phyloP scores from a whole-genome alignment of 257 asterid genomes.

The Catharanthus roseus region DNA sequence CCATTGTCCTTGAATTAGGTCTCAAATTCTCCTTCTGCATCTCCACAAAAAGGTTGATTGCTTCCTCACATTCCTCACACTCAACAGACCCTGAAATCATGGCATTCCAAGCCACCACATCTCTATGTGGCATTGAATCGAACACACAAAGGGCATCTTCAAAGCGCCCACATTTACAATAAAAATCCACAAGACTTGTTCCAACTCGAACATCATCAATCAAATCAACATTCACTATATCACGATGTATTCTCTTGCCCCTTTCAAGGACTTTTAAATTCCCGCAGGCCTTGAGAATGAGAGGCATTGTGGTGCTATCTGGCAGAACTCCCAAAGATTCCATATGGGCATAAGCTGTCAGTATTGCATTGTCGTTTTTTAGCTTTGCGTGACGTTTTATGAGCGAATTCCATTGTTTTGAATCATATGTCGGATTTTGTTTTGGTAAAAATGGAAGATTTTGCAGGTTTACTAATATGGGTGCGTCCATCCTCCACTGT shows the following conservation, averaged over 20 bases:
- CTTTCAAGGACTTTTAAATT: constrained; percentile 18
- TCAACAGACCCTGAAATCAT: constrained; percentile 27
- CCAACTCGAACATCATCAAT: constrained; percentile 20
- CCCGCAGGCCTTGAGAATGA: constrained; percentile 33
- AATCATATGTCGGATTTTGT: constrained; percentile 10
- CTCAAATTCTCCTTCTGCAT: constrained; percentile 27
- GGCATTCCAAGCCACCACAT: constrained; percentile 30
- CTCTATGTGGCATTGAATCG: constrained; percentile 21
- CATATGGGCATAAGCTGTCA: constrained; percentile 24
- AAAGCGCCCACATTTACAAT: constrained; percentile 21
- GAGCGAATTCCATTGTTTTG: constrained; percentile 20
- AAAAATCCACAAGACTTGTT: constrained; percentile 23
- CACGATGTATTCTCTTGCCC: constrained; percentile 24
- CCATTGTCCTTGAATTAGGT: constrained; percentile 23
- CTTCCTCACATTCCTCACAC: constrained; percentile 20
- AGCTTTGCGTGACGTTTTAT: constrained; percentile 21
- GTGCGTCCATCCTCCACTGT: constrained; percentile 18
- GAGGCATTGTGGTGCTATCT: constrained; percentile 16
- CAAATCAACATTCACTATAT: constrained; percentile 10
- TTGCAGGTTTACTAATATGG: constrained; percentile 11
- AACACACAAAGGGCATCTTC: constrained; percentile 17
- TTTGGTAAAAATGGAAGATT: constrained; percentile 12
- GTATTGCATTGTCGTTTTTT: constrained; percentile 25
- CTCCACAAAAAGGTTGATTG: constrained; percentile 12
- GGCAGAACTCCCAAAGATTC: constrained; percentile 24